Percentiles rank a stretch among this genome's conserved stretches.
phyloP scores from a whole-genome alignment of 768 basidiomycete species.

The Hygrophorus pudorinus region DNA sequence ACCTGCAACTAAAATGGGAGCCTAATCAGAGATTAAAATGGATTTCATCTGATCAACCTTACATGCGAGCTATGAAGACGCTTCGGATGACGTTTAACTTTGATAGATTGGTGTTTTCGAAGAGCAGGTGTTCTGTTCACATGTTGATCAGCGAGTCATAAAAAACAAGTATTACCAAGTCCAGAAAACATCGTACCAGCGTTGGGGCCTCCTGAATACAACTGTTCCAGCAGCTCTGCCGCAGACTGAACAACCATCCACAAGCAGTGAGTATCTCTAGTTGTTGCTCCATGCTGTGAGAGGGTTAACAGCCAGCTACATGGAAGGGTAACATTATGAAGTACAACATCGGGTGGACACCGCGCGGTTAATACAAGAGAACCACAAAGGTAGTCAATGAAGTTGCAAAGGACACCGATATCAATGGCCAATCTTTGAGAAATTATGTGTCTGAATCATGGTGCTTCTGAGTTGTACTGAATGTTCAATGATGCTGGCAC shows the following conservation, averaged over 20 bases:
- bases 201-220: too few relatives aligned
- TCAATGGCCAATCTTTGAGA: conserved; percentile 28
- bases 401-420: conserved; percentile 38
- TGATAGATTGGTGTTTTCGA: conserved; percentile 14
- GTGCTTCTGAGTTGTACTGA: not conserved
- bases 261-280: not conserved
- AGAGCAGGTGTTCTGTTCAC: conserved; percentile 23
- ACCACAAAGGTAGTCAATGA: conserved; percentile 38
- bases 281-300: conserved; percentile 10
- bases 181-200: too few relatives aligned
- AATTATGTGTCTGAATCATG: conserved; percentile 33
- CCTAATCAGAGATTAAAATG: not conserved
- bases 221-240: too few relatives aligned
- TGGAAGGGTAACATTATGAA: conserved; percentile 44
- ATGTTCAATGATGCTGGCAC: conserved; percentile 9
- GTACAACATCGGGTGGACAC: conserved; percentile 10
- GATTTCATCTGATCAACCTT: conserved; percentile 13
- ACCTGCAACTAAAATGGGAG: conserved; percentile 29
- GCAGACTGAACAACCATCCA: not conserved
- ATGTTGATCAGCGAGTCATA: too few relatives aligned
- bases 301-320: conserved; percentile 36
- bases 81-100: conserved; percentile 17
- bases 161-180: too few relatives aligned
- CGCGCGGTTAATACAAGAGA: conserved; percentile 27
- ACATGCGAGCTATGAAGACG: conserved; percentile 41